These are phyloP conservation scores for Alnus glutinosa DNA, from an alignment of 306 rosid genomes.

Conservation along the genomic window DNA sequence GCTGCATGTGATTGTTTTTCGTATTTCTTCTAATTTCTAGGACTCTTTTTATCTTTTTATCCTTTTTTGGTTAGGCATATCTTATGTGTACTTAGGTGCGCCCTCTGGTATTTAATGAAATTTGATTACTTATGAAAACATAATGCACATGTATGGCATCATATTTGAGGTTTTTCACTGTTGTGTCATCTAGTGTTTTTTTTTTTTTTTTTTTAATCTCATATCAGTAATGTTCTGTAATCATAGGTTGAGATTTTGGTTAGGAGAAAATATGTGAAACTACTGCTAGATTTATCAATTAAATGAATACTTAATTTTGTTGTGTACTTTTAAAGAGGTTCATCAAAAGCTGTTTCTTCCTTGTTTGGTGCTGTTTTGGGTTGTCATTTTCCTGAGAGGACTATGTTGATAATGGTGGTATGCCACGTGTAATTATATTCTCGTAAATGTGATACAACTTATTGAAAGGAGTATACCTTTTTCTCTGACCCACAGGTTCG, in stretches of 20 bases:
- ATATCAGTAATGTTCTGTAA: background rate
- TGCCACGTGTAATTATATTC: background rate
- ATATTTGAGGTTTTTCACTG: background rate
- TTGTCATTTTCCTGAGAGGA: background rate
- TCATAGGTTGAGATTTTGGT: background rate
- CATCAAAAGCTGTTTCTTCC: background rate
- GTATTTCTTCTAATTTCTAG: no score
- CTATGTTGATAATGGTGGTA: background rate
- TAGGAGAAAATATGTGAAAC: background rate
- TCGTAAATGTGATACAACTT: background rate
- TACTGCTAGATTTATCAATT: background rate
- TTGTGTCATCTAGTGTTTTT: background rate
- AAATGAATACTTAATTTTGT: background rate
- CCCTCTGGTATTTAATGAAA: background rate
- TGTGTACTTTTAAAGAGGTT: background rate
- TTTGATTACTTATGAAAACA: background rate
- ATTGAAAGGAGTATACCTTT: background rate
- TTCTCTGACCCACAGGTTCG: slow-evolving; percentile 52
- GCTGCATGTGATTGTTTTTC: no score
- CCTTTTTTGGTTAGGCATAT: no score
- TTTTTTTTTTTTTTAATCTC: background rate
- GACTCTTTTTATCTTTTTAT: no score
- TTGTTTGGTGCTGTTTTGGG: background rate
- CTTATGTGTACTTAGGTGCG: no score
- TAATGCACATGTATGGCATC: background rate